Conservation (phyloP, 495 filamentous ascomycete species). For the Xylona heveae region DNA sequence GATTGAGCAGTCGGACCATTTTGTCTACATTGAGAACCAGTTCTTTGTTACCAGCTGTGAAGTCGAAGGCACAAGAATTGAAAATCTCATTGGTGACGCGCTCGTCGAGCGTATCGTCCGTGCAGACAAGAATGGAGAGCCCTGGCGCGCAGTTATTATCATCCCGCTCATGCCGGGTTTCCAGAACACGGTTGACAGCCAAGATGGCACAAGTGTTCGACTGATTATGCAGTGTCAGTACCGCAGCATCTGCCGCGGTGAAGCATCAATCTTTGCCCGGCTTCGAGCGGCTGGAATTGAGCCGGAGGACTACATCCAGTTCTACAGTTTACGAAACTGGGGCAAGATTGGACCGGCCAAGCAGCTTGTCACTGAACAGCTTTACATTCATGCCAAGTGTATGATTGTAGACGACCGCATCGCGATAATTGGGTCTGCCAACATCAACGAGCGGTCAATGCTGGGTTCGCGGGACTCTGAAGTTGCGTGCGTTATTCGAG, state of each 20-base stretch:
- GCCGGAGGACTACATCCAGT: conserved; percentile 90
- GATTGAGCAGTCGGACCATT: conserved; percentile 88
- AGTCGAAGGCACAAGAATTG: conserved; percentile 66
- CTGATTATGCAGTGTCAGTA: conserved; percentile 98
- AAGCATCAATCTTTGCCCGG: conserved; percentile 79
- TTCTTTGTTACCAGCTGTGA: conserved; percentile 94
- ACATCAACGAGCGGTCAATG: conserved; percentile 98
- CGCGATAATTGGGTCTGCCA: conserved; percentile 89
- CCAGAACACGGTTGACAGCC: conserved; percentile 85
- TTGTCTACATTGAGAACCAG: conserved; percentile 98
- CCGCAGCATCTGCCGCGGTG: conserved; percentile 86
- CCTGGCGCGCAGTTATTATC: conserved; percentile 84
- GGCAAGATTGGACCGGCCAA: conserved; percentile 73
- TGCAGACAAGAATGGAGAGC: conserved; percentile 64
- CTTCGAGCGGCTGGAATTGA: conserved; percentile 68
- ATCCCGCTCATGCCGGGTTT: conserved; percentile 97
- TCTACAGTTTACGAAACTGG: conserved; percentile 85
- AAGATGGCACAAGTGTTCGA: conserved; percentile 83
- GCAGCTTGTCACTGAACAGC: conserved; percentile 76
- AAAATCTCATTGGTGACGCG: conserved; percentile 88
- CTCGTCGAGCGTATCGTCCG: conserved; percentile 78
- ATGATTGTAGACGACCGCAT: conserved; percentile 92
- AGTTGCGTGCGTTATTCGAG: conserved; percentile 72
- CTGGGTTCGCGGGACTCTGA: conserved; percentile 80
- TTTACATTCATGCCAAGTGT: conserved; percentile 96